Base-by-base conservation (phyloP, 371 early-diverging fungal species). In the Mucor piriformis region DNA sequence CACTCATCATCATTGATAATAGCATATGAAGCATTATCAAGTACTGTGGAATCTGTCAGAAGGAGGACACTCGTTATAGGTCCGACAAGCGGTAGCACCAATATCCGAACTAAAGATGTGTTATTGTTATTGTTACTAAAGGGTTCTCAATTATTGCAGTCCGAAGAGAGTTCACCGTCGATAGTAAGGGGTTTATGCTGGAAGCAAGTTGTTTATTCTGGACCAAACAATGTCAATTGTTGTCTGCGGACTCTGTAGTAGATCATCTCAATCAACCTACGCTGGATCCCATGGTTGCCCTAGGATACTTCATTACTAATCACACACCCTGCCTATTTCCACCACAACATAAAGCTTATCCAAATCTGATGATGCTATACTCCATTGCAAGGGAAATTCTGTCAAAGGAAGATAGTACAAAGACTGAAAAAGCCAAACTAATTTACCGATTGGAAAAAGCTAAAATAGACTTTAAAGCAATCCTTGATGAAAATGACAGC, bases 61-160 rank as follows among this genome's bases (percentile, higher is more conserved):
- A n/a, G n/a, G n/a, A n/a, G n/a, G n/a, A n/a, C n/a, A n/a, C n/a
- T n/a, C n/a, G n/a, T n/a, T n/a, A n/a, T n/a, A n/a, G n/a, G n/a
- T n/a, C n/a, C n/a, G n/a, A n/a, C n/a, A n/a, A n/a, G n/a, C n/a
- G n/a, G n/a, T n/a, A n/a, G n/a, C n/a, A n/a, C n/a, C n/a, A n/a
- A n/a, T n/a, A n/a, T n/a, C n/a, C n/a, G n/a, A n/a, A n/a, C n/a
- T n/a, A n/a, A n/a, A n/a, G n/a, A n/a, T n/a, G n/a, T 29, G 29
- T 61, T 57, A 55, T 63, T 25, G 53, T 57, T 15, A 27, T 61
- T 43, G 57, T 16, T 12, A 62, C 33, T 43, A 62, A 62, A 62
- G 43, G 32, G 18, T 57, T 63, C 29, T 57, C 58, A n/a, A 57
- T 40, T 34, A 46, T 54, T 48, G 16, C 23, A 34, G 32, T 54